Evolutionary conservation across 176 grass and related monocot species (phyloP), one percentile per base, ranked within the genome.

Genomic region (Tuctoria greenei): DNA sequence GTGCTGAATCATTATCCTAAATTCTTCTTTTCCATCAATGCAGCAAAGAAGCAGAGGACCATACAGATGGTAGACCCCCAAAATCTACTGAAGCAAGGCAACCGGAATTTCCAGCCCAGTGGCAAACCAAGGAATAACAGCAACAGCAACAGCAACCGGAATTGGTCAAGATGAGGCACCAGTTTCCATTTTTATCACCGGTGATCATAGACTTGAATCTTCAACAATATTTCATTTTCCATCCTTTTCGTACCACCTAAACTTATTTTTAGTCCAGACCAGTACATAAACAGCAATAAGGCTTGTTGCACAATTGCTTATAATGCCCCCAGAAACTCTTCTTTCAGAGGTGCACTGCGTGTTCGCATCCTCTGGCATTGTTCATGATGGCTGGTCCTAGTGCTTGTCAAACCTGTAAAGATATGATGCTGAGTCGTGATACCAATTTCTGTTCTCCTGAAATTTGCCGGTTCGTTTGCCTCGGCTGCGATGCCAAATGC

Each of bases 1-100:
- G 6, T 36, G 50, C 8, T 44, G 69, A 52, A 7, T 36, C 43
- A 34, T 72, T 18, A 76, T 41, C 9, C 1, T 1, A 4, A 54
- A 0, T 25, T 20, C n/a, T 82, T 13, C 47, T 15, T 54, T 82
- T 18, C 31, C 4, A 41, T 15, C 18, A 23, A 67, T 68, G 91
- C 87, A 93, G 91, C 91, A 5, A 93, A 93, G 79, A 93, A 83
- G 68, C 87, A 87, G 79, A 72, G 91, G 45, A 85, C 75, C 16
- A 41, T 93, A 77, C 91, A 93, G 25, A 71, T 90, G 80, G 80
- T 88, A 34, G 91, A 90, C 34, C 78, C 83, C 28, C 87, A 93
- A 44, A 67, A 90, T 39, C 39, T 90, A 61, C 79, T 71, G 2
- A 90, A 90, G 74, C 87, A 93, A 71, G 81, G 49, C 10, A 83